These are phyloP conservation scores for Athelia psychrophila DNA, from an alignment of 1,284 basidiomycete genomes.

Conservation along the genomic window DNA sequence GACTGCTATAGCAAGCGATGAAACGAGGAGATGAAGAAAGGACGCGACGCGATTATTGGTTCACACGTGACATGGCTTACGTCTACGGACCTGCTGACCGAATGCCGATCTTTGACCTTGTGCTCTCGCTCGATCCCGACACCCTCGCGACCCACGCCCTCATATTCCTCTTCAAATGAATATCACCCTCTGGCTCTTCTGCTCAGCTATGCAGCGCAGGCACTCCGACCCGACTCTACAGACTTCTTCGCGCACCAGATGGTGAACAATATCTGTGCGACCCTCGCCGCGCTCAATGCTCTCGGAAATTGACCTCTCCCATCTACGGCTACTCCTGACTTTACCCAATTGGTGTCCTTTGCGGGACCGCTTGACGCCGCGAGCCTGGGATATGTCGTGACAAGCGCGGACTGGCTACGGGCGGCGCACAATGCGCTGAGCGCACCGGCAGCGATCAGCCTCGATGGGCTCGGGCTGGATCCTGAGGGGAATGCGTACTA, in stretches of 20 bases:
- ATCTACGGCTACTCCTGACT: constrained; percentile 51
- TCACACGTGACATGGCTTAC: too few relatives aligned
- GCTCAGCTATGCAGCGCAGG: constrained; percentile 47
- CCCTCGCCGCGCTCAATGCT: constrained; percentile 87
- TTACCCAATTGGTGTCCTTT: constrained; percentile 77
- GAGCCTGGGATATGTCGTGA: constrained; percentile 81
- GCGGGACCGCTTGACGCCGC: constrained; percentile 82
- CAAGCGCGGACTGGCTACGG: constrained; percentile 82
- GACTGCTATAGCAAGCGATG: too few relatives aligned
- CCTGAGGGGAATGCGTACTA: constrained; percentile 83
- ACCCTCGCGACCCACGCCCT: constrained; percentile 77
- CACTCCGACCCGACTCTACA: constrained; percentile 70
- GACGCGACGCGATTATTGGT: too few relatives aligned
- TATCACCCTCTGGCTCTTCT: constrained; percentile 46
- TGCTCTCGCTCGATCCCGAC: constrained; percentile 59
- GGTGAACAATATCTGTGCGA: constrained; percentile 93
- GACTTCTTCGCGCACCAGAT: constrained; percentile 93
- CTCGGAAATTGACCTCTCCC: constrained; percentile 86
- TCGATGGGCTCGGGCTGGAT: constrained; percentile 73
- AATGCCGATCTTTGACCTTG: neutral
- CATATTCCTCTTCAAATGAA: constrained; percentile 94
- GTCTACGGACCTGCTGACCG: too few relatives aligned
- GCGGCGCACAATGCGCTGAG: constrained; percentile 87
- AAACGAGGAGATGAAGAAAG: too few relatives aligned
- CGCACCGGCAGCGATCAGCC: constrained; percentile 79